Base-by-base conservation (phyloP, 1,284 basidiomycete species). In the Papiliotrema laurentii region DNA sequence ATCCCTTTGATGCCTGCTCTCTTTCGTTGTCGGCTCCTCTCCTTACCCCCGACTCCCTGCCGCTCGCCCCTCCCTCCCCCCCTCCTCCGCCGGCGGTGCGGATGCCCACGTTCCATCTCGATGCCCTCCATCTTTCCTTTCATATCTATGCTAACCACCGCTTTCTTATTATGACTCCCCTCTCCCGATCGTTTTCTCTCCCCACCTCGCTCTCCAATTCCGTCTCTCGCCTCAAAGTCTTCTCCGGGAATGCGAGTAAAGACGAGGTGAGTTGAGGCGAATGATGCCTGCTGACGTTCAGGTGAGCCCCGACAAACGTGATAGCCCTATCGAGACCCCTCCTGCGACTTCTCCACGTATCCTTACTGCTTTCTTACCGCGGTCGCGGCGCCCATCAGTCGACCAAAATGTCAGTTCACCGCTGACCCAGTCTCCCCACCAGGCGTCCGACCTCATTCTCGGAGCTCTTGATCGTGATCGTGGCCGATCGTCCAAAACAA, bases 171-270 rank as follows among this genome's bases (percentile, higher is more conserved):
- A 73, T 71, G 68, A 61, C 71, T 11, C 67, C 68, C 0, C 60
- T 72, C 45, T 52, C 63, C 33, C 71, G 66, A 35, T 67, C 69
- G 5, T 64, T 63, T 45, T 73, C 71, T 4, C 53, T 73, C 16
- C 70, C 71, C 49, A 51, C 69, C 57, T 60, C 66, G n/a, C 33
- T 69, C 27, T 50, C 68, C 19, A 66, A 69, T 52, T 62, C 60
- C 46, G 53, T 69, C 42, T 64, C 64, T 44, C 67, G 65, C 22
- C 62, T 73, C 13, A 71, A 73, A 74, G 71, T 69, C 41, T 69
- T 72, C 46, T 68, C 66, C n/a, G 66, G 71, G 31, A 50, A 53
- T 41, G 68, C 68, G 49, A 61, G 58, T 53, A 67, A 69, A 63
- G 70, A 71, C 59, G 71, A 73, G 67, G 71, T 71, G 45, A 56